phyloP scores from a whole-genome alignment of 176 grass and related monocot genomes.

The Panicum miliaceum region DNA sequence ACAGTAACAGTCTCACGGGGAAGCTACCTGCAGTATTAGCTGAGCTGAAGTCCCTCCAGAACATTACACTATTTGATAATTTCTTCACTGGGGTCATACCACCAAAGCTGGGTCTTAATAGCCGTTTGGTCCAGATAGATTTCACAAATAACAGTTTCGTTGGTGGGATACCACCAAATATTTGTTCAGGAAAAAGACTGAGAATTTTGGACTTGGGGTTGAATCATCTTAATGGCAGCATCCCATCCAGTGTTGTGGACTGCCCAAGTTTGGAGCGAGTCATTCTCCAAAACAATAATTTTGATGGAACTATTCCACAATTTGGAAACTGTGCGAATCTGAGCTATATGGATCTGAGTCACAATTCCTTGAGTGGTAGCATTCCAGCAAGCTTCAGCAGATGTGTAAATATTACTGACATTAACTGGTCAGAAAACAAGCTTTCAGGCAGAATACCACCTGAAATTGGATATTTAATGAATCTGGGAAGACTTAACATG shows the following conservation, averaged over 20 bases:
- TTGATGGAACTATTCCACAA: constrained; percentile 58
- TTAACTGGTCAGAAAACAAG: constrained; percentile 70
- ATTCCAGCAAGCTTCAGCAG: constrained; percentile 64
- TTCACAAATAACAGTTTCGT: constrained; percentile 69
- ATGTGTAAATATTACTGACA: constrained; percentile 50
- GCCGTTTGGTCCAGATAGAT: constrained; percentile 49
- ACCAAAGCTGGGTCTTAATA: constrained; percentile 53
- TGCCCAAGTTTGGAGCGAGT: constrained; percentile 62
- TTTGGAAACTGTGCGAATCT: constrained; percentile 47
- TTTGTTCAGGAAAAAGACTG: constrained; percentile 73
- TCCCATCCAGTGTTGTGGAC: constrained; percentile 53
- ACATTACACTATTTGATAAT: constrained; percentile 58
- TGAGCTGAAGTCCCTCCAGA: constrained; percentile 56
- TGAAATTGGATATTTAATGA: constrained; percentile 56
- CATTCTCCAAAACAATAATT: constrained; percentile 55
- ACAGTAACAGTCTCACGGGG: constrained; percentile 49
- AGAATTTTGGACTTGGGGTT: constrained; percentile 51
- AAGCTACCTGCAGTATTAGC: constrained; percentile 52
- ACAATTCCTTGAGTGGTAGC: constrained; percentile 55
- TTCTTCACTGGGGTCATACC: constrained; percentile 69
- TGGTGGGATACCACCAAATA: constrained; percentile 66
- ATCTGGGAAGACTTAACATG: constrained; percentile 50
- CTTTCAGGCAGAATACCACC: constrained; percentile 56
- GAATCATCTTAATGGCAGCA: constrained; percentile 75
- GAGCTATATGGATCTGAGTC: constrained; percentile 55